phyloP scores from a whole-genome alignment of 192 early-diverging fungal species.

The Kickxella alabastrina region DNA sequence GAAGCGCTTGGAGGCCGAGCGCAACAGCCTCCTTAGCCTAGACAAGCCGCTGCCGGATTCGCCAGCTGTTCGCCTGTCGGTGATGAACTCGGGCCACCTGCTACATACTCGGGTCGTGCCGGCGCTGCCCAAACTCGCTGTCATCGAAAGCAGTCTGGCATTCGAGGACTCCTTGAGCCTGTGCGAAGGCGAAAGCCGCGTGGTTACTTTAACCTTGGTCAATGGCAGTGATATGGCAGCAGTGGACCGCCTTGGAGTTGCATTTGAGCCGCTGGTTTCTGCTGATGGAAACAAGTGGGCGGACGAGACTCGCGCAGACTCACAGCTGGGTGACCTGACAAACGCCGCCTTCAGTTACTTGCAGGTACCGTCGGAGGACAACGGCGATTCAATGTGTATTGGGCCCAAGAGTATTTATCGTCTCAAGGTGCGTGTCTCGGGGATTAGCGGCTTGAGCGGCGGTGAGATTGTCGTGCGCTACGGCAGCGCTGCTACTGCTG shows the following conservation, averaged over 20 bases:
- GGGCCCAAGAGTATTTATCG: conserved; percentile 1
- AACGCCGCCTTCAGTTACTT: conserved; percentile 28
- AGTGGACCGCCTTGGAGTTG: conserved; percentile 14
- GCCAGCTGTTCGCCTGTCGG: conserved; percentile 16
- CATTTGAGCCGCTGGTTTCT: conserved; percentile 29
- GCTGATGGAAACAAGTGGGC: background rate
- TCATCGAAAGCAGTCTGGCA: conserved; percentile 14
- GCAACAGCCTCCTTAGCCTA: conserved; percentile 15
- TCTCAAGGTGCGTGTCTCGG: conserved; percentile 19
- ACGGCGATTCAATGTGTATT: background rate
- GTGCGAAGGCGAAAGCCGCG: conserved; percentile 35
- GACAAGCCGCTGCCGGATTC: conserved; percentile 1
- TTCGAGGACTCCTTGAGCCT: conserved; percentile 32
- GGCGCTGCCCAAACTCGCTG: conserved; percentile 18
- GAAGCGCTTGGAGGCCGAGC: conserved; percentile 37
- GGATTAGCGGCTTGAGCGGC: conserved; percentile 23
- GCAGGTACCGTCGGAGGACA: background rate
- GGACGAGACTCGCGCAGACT: conserved; percentile 10
- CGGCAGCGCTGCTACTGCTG: background rate
- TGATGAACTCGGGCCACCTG: conserved; percentile 15
- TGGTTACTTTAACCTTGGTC: conserved; percentile 20
- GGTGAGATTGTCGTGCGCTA: conserved; percentile 35
- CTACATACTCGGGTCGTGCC: conserved; percentile 22
- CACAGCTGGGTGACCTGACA: conserved; percentile 19
- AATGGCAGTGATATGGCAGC: conserved; percentile 17